Percentiles rank a stretch among this genome's conserved stretches.
Evolutionary conservation across 257 asterid species (phyloP).

Genomic region (Solanum commersonii): DNA sequence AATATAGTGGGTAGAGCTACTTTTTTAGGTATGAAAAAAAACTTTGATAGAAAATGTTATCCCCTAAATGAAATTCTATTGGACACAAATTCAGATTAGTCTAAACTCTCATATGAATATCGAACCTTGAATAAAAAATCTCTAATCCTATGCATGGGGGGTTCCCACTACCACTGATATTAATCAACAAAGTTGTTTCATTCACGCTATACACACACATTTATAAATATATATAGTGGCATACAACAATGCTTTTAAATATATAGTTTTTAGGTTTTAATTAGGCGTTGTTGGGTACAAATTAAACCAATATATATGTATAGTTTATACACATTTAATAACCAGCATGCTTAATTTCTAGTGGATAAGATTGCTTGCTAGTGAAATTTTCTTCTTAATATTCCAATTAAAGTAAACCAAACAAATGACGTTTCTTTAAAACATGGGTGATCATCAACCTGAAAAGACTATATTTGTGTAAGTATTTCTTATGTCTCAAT

Average conservation of each 20-base stretch:
- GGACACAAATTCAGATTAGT: accelerated
- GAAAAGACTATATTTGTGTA: background rate
- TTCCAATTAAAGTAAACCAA: background rate
- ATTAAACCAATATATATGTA: background rate
- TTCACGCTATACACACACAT: background rate
- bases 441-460: background rate
- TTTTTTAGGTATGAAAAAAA: no score
- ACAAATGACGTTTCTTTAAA: background rate
- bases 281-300: background rate
- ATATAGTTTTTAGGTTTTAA: background rate
- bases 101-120: no score
- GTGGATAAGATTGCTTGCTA: background rate
- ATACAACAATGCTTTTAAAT: no score
- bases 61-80: accelerated
- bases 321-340: background rate
- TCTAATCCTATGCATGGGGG: background rate
- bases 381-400: background rate
- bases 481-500: background rate
- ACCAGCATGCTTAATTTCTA: background rate
- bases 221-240: no score
- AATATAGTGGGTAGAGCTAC: no score
- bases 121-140: no score
- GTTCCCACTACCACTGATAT: background rate
- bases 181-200: background rate
- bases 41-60: accelerated